Base-by-base conservation (phyloP, 129 eudicot species). In the Oenanthe sinensis region DNA sequence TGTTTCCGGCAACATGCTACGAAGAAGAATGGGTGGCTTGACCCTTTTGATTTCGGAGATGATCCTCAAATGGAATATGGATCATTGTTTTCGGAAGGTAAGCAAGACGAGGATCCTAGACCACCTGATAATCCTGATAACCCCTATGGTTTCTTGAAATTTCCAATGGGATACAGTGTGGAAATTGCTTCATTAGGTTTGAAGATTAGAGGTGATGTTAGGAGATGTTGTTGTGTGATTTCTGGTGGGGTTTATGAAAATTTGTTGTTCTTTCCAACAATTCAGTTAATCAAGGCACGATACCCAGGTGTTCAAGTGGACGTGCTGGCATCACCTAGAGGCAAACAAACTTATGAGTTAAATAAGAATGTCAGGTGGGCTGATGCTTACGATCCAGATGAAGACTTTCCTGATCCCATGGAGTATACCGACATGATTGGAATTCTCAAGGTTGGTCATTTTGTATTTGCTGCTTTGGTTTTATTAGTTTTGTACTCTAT, bases 311-410 rank as follows among this genome's bases (percentile, higher is more conserved):
- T 93, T 76, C 96, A 89, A 73, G 84, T 93, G n/a, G 98, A 93
- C 77, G 75, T 93, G 14, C 10, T 93, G 12, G 80, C 91, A 6
- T 69, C 96, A 2, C 88, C 89, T 14, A 89, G 98, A 84, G 98
- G 98, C 67, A 93, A 91, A 52, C 98, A 93, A 79, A 55, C 86
- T 20, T 93, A 86, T 80, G 98, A 93, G 86, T 46, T 93, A 85
- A 93, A 93, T 62, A 93, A 93, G 79, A 93, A 93, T 88, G 98
- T 93, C 24, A 89, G 98, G 82, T 93, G 97, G 96, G 96, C 97
- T 76, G 80, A 85, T 88, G 97, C 79, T 70, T 85, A 82, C 70
- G 98, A 93, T 81, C 85, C 86, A 0, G 98, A 93, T 28, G 86
- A 87, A 77, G 82, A 89, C 79, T 93, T 82, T 69, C 96, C 97